Evolutionary conservation across 1,139 yeast species (phyloP).

Genomic region (Scheffersomyces segobiensis): DNA sequence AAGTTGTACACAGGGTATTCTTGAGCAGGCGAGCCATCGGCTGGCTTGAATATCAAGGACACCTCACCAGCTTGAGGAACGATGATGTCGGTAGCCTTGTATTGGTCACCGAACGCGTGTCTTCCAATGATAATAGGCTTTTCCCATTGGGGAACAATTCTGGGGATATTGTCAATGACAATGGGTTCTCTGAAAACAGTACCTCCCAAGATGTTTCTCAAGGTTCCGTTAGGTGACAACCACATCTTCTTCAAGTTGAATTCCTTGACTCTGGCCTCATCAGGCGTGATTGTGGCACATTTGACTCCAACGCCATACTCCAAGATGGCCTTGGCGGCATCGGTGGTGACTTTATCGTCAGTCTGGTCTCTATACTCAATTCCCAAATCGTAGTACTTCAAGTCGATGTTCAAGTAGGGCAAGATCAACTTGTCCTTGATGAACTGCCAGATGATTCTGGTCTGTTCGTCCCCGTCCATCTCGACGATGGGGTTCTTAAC

Average conservation of each 20-base stretch:
- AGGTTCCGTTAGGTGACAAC: conserved; percentile 84
- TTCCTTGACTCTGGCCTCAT: conserved; percentile 77
- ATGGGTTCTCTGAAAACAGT: conserved; percentile 85
- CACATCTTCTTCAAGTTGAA: conserved; percentile 78
- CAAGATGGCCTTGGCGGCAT: conserved; percentile 75
- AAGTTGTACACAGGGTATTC: conserved; percentile 59
- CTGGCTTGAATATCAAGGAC: conserved; percentile 64
- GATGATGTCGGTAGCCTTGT: conserved; percentile 75
- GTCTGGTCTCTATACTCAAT: conserved; percentile 72
- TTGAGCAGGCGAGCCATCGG: conserved; percentile 51
- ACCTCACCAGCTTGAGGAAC: conserved; percentile 69
- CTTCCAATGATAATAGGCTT: conserved; percentile 83
- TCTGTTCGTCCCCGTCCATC: conserved; percentile 86
- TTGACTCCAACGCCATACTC: conserved; percentile 80
- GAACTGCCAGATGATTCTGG: conserved; percentile 79
- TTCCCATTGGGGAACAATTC: conserved; percentile 78
- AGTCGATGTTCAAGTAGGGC: conserved; percentile 71
- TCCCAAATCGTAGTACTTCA: conserved; percentile 75
- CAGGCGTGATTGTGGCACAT: conserved; percentile 87
- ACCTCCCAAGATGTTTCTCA: conserved; percentile 78
- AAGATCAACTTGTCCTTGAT: conserved; percentile 68
- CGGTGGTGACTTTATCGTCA: conserved; percentile 69
- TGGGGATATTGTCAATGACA: conserved; percentile 72
- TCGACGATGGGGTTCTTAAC: conserved; percentile 77
- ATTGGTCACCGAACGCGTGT: conserved; percentile 86